Base-by-base conservation (phyloP, 1,284 basidiomycete genomes). In the Ceratobasidium papillatum region DNA sequence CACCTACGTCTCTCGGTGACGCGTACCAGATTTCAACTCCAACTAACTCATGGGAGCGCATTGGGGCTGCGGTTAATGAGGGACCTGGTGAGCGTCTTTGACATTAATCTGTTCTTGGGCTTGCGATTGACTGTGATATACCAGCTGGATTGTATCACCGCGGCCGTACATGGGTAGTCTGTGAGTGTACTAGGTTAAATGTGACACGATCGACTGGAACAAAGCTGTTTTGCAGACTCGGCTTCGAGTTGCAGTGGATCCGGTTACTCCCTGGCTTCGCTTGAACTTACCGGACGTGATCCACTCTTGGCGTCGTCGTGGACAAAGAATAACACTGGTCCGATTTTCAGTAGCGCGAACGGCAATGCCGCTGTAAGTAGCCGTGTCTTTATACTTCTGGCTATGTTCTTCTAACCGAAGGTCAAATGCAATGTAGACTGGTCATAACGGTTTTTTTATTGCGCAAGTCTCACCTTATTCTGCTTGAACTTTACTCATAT, bases 11-110 rank as follows among this genome's bases (percentile, higher is more conserved):
- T 0, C 79, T 83, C 14, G 83, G 83, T 14, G 79, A 82, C 43
- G 79, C 81, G 1, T 78, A 80, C 56, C 81, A 81, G 68, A 83
- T 84, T 38, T 81, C 82, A 5, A 80, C 79, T 2, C 83, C 83
- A 9, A 83, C 82, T 0, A 65, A 74, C 52, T 51, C 63, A n/a
- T 76, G 75, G 75, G 75, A 76, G 27, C 45, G 38, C 3, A 59
- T 73, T 61, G 71, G 38, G 25, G 36, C 38, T 17, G 52, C 43
- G 17, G 63, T 68, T 12, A 74, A 74, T 54, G 75, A 76, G 47
- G 75, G 75, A 8, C 75, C 75, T 8, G 36, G 51, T 62, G 77
- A 78, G 34, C 77, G 19, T n/a, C n/a, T n/a, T n/a, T n/a, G 14
- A 51, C 14, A n/a, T 25, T 19, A 8, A 34, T 19, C 17, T 30